Conservation (phyloP, 2,329 filamentous ascomycete species). For the Diaporthe batatas region DNA sequence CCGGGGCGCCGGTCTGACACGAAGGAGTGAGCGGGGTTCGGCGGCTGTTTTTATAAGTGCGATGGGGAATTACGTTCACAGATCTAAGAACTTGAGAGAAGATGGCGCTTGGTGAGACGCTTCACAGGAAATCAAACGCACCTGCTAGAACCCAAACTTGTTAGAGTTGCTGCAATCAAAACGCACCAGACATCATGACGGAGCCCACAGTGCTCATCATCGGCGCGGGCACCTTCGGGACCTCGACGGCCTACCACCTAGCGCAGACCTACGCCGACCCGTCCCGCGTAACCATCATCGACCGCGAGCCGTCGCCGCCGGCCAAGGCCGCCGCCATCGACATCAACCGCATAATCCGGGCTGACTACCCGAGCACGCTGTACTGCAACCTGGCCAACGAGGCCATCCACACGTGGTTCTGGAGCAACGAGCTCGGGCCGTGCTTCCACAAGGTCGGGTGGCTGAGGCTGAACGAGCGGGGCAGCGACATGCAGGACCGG, state of each 20-base stretch:
- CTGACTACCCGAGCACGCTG: constrained; percentile 33
- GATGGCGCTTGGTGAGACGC: neutral
- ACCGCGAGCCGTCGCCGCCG: constrained; percentile 28
- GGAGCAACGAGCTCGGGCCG: constrained; percentile 35
- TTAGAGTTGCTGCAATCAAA: neutral
- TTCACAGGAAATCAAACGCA: neutral
- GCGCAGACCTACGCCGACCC: constrained; percentile 28
- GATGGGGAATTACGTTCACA: neutral
- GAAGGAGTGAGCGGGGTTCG: constrained; percentile 12
- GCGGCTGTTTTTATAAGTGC: neutral
- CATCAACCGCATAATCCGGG: constrained; percentile 36
- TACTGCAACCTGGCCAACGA: constrained; percentile 39
- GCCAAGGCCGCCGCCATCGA: constrained; percentile 31
- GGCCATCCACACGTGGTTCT: constrained; percentile 38
- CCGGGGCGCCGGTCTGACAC: constrained; percentile 10
- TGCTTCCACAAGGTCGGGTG: constrained; percentile 37
- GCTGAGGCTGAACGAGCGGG: constrained; percentile 31
- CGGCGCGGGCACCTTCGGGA: constrained; percentile 36
- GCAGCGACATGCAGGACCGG: constrained; percentile 22
- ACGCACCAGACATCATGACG: neutral
- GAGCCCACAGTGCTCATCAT: constrained; percentile 36
- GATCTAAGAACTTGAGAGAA: neutral
- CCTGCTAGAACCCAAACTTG: neutral
- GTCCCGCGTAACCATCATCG: constrained; percentile 25
- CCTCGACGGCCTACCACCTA: constrained; percentile 34